Evolutionary conservation across 305 asterid species (phyloP).

Genomic region (Petunia hybrid): DNA sequence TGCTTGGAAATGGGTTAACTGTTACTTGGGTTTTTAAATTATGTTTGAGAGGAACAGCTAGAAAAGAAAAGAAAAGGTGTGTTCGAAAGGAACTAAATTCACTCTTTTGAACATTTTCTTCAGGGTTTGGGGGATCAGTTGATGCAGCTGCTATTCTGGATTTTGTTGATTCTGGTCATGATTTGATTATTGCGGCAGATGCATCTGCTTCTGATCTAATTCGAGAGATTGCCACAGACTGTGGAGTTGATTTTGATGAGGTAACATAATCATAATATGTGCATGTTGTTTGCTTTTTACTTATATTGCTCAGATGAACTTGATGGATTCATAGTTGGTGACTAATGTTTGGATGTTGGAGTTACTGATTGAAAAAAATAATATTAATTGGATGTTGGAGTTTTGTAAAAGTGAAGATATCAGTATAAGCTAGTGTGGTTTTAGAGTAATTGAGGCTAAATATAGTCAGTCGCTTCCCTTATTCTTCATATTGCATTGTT

Average conservation of each 20-base stretch:
- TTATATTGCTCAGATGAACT: too few species aligned
- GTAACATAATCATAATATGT: conserved; percentile 6
- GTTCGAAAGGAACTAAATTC: background rate
- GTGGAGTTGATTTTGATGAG: conserved; percentile 48
- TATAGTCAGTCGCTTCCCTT: background rate
- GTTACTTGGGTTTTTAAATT: background rate
- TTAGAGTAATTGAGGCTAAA: background rate
- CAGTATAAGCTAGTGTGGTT: too few species aligned
- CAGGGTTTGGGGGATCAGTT: conserved; percentile 69
- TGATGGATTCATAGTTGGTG: too few species aligned
- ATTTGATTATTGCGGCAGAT: conserved; percentile 71
- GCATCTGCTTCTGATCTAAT: conserved; percentile 66
- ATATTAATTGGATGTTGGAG: background rate
- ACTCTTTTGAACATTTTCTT: background rate
- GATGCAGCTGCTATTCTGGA: conserved; percentile 63
- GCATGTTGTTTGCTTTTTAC: too few species aligned
- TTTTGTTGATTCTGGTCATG: conserved; percentile 75
- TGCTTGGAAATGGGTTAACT: background rate
- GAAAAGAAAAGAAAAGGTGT: too few species aligned
- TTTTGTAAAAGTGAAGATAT: background rate
- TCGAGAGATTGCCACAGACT: conserved; percentile 51
- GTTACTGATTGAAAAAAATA: too few species aligned
- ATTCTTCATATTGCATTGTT: background rate
- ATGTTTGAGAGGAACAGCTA: background rate
- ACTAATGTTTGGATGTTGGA: too few species aligned